Evolutionary conservation across 441 rosid genomes (phyloP).

Genomic region (Monsonia emarginata): DNA sequence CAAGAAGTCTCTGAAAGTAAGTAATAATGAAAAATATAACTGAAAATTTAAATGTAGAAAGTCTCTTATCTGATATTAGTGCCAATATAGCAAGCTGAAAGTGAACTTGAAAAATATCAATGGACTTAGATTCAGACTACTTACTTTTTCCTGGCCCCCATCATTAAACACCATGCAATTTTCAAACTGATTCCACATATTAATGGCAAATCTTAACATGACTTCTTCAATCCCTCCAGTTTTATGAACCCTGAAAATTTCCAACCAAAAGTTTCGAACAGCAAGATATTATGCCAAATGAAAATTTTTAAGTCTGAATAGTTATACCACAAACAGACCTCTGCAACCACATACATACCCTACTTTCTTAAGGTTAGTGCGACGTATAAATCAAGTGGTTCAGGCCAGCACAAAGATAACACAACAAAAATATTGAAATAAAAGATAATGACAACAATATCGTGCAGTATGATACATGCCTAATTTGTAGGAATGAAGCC

Average conservation of each 20-base stretch:
- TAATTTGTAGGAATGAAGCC: not conserved
- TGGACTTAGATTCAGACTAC: conserved; percentile 11
- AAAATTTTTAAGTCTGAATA: not conserved
- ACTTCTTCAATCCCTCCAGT: conserved; percentile 51
- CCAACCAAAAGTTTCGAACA: conserved; percentile 16
- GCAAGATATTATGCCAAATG: not conserved
- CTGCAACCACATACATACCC: not conserved
- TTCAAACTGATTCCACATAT: conserved; percentile 63
- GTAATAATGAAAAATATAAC: not conserved
- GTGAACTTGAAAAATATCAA: not conserved
- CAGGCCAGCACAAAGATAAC: not conserved
- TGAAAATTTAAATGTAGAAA: not conserved
- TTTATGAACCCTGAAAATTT: conserved; percentile 45
- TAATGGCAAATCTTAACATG: conserved; percentile 39
- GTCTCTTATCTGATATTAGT: not conserved
- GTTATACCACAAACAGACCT: not conserved
- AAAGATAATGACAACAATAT: not conserved
- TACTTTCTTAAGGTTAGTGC: too few relatives aligned
- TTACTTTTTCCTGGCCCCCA: conserved; percentile 35
- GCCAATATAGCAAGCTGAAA: not conserved
- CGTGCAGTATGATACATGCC: not conserved
- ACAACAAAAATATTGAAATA: not conserved
- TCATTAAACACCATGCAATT: conserved; percentile 24
- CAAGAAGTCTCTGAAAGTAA: conserved; percentile 47
- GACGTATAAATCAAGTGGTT: too few relatives aligned